A percentile compares a stretch with the other conserved stretches of the same genome.
These are phyloP conservation scores for Diacronema lutheri DNA, from an alignment of 78 protist genomes.

Conservation along the genomic window DNA sequence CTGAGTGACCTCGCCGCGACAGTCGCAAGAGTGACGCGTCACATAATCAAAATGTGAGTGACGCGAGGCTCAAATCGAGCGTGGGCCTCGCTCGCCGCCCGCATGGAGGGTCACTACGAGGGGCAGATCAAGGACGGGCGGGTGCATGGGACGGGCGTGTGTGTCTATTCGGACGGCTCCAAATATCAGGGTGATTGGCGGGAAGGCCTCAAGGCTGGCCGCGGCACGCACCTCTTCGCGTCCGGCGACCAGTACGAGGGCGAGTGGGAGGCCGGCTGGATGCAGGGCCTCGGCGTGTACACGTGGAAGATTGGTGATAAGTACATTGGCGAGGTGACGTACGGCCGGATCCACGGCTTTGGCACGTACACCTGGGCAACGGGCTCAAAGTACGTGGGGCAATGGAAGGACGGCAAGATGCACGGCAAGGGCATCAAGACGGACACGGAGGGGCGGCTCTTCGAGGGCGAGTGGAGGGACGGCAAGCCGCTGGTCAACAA, in stretches of 20 bases:
- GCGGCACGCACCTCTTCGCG: not conserved
- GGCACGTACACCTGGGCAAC: constrained; percentile 13
- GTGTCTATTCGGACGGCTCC: constrained; percentile 6
- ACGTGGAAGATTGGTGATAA: constrained; percentile 24
- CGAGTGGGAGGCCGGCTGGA: not conserved
- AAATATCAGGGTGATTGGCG: constrained; percentile 26
- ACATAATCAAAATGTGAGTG: too few relatives aligned
- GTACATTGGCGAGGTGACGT: constrained; percentile 13
- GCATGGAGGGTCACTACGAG: not conserved
- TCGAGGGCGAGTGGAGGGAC: constrained; percentile 16
- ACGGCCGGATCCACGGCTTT: constrained; percentile 10
- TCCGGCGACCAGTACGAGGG: constrained; percentile 18
- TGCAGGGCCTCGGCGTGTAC: constrained; percentile 21
- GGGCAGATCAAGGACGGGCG: constrained; percentile 10
- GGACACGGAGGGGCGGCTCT: not conserved
- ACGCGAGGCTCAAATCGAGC: too few relatives aligned
- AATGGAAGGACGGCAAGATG: constrained; percentile 25
- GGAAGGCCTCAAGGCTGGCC: not conserved
- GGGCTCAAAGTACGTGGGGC: not conserved
- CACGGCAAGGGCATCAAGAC: constrained; percentile 9
- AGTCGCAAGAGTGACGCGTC: too few relatives aligned
- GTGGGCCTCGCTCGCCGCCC: too few relatives aligned
- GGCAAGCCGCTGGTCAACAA: not conserved
- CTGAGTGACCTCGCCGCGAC: too few relatives aligned
- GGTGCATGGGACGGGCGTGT: constrained; percentile 1